phyloP scores from a whole-genome alignment of 2,329 filamentous ascomycete species.

The Coniosporium tulheliwenetii region DNA sequence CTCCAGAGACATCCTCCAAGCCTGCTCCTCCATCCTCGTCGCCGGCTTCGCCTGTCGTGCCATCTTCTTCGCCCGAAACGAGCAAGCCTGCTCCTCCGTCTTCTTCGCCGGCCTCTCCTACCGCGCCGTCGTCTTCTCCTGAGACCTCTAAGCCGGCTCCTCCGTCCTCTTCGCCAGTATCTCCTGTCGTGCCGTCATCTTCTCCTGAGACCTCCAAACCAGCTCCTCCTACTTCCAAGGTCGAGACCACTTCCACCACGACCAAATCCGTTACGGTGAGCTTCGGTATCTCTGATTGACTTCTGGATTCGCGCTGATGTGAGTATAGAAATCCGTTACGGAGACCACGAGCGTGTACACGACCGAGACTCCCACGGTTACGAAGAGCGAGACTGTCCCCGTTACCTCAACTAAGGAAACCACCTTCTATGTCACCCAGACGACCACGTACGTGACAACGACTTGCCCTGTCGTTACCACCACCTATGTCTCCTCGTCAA shows the following conservation, averaged over 20 bases:
- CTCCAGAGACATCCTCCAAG: background rate
- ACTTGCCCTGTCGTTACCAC: constrained; percentile 11
- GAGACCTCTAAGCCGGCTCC: background rate
- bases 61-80: background rate
- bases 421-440: constrained; percentile 14
- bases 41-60: background rate
- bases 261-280: background rate
- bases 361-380: background rate
- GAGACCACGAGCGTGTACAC: background rate
- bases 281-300: background rate
- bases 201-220: background rate
- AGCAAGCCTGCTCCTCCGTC: background rate
- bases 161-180: background rate
- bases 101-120: background rate
- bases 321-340: background rate
- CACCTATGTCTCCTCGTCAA: background rate
- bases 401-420: constrained; percentile 9
- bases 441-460: constrained; percentile 20
- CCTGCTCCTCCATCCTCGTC: background rate
- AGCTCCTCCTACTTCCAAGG: background rate
- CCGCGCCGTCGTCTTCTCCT: background rate
- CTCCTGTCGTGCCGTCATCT: background rate
- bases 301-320: background rate
- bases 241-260: background rate
- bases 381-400: background rate